phyloP scores from a whole-genome alignment of 306 rosid genomes.

The Fragaria nilgerrensis region DNA sequence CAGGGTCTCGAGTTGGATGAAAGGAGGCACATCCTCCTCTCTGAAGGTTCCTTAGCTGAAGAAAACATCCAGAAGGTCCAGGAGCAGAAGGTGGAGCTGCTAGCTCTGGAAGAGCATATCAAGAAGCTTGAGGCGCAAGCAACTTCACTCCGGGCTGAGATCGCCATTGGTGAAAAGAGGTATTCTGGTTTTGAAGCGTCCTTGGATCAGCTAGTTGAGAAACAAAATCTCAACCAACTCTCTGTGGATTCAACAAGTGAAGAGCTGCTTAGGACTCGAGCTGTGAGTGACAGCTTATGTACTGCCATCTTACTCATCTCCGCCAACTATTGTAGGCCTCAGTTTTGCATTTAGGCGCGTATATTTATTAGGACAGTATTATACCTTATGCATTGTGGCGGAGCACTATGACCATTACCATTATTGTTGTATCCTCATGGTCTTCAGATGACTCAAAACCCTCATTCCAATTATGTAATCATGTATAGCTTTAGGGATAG shows the following conservation, averaged over 20 bases:
- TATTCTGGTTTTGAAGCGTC: not conserved
- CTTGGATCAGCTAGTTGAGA: not conserved
- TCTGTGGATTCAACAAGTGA: not conserved
- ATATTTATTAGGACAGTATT: not conserved
- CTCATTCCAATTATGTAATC: not conserved
- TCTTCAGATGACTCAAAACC: not conserved
- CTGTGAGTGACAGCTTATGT: not conserved
- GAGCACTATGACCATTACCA: too few relatives aligned
- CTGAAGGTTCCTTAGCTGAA: not conserved
- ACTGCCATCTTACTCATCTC: not conserved
- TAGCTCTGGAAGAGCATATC: not conserved
- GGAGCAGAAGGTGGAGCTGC: not conserved
- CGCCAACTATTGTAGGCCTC: not conserved
- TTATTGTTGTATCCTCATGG: too few relatives aligned
- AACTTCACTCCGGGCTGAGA: not conserved
- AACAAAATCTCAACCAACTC: not conserved
- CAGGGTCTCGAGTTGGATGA: not conserved
- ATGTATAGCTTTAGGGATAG: not conserved
- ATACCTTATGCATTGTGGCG: too few relatives aligned
- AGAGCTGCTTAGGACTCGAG: not conserved
- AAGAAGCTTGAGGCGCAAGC: not conserved
- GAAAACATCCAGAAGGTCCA: not conserved
- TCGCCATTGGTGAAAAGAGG: not conserved
- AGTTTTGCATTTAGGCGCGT: not conserved
- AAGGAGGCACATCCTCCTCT: not conserved